phyloP scores from a whole-genome alignment of 1,284 basidiomycete species.

The Phlebopus sp. region DNA sequence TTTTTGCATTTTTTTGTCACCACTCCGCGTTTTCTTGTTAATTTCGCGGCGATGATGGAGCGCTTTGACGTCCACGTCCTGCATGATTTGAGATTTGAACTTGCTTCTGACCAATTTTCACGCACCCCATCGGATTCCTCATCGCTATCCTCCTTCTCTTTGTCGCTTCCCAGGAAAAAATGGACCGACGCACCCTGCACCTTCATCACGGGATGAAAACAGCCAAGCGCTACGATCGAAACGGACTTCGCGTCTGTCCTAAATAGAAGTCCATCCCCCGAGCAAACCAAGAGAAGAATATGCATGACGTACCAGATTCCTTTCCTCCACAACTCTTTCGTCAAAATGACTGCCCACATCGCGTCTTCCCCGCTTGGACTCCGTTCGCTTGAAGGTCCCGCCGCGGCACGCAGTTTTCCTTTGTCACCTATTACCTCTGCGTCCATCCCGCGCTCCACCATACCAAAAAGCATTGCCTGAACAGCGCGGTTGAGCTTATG shows the following conservation, averaged over 20 bases:
- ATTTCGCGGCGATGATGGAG: slow-evolving; percentile 83
- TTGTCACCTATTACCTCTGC: slow-evolving; percentile 80
- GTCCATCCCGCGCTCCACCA: slow-evolving; percentile 91
- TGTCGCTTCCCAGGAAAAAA: slow-evolving; percentile 90
- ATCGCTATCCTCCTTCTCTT: slow-evolving; percentile 68
- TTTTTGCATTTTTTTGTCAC: slow-evolving; percentile 76
- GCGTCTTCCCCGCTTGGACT: slow-evolving; percentile 76
- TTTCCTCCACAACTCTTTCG: slow-evolving; percentile 94
- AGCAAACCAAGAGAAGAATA: background rate
- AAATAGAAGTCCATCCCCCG: background rate
- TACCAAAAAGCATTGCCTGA: slow-evolving; percentile 93
- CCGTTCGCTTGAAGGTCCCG: slow-evolving; percentile 40
- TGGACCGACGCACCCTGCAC: slow-evolving; percentile 96
- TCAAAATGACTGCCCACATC: slow-evolving; percentile 96
- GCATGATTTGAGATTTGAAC: slow-evolving; percentile 8
- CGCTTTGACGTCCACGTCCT: slow-evolving; percentile 67
- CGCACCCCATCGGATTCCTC: slow-evolving; percentile 68
- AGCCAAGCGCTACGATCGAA: slow-evolving; percentile 88
- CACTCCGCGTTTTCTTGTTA: slow-evolving; percentile 85
- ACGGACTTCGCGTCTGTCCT: slow-evolving; percentile 94
- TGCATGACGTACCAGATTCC: slow-evolving; percentile 72
- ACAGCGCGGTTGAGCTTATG: slow-evolving; percentile 96
- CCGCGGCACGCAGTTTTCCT: slow-evolving; percentile 57
- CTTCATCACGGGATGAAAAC: slow-evolving; percentile 92
- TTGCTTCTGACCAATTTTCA: slow-evolving; percentile 1